These are phyloP conservation scores for Lactifluus piperatus DNA, from an alignment of 768 basidiomycete genomes.

Conservation along the genomic window DNA sequence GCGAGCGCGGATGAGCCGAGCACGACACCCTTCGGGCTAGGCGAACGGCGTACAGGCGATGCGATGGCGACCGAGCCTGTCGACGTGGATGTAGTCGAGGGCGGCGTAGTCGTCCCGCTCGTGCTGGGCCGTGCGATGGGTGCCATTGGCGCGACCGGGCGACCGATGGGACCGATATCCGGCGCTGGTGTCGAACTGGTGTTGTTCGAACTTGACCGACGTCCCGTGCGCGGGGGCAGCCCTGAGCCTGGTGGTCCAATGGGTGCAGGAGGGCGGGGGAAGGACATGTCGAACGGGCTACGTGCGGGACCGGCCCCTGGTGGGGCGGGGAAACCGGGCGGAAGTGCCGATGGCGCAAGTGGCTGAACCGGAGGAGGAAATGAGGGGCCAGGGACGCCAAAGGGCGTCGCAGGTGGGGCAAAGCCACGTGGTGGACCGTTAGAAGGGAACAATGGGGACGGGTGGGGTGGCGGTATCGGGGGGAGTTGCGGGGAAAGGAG, in stretches of 20 bases:
- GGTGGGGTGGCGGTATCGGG: slow-evolving; percentile 9
- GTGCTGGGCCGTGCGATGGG: slow-evolving; percentile 59
- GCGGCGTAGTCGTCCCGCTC: slow-evolving; percentile 32
- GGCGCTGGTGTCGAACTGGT: slow-evolving; percentile 45
- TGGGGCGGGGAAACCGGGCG: slow-evolving; percentile 42
- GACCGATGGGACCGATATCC: slow-evolving; percentile 20
- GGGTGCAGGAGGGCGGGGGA: slow-evolving; percentile 41
- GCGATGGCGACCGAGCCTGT: slow-evolving; percentile 29
- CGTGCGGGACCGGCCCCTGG: slow-evolving; percentile 17
- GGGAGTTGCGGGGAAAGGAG: slow-evolving; percentile 34
- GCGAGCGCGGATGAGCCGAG: slow-evolving; percentile 72
- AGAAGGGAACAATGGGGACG: slow-evolving; percentile 33
- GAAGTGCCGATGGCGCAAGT: slow-evolving; percentile 46
- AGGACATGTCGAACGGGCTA: slow-evolving; percentile 44
- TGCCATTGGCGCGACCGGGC: slow-evolving; percentile 57
- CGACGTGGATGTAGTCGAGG: slow-evolving; percentile 36
- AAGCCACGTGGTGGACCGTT: slow-evolving; percentile 36
- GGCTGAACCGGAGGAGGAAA: slow-evolving; percentile 39
- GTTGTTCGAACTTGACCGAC: slow-evolving; percentile 41
- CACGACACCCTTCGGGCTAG: slow-evolving; percentile 49
- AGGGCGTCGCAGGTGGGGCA: slow-evolving; percentile 39
- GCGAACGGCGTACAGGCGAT: slow-evolving; percentile 44
- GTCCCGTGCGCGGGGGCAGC: slow-evolving; percentile 41
- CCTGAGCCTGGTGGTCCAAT: slow-evolving; percentile 45
- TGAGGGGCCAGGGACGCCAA: slow-evolving; percentile 33